Conservation (phyloP, 768 basidiomycete genomes). For the Amylocystis lapponica region DNA sequence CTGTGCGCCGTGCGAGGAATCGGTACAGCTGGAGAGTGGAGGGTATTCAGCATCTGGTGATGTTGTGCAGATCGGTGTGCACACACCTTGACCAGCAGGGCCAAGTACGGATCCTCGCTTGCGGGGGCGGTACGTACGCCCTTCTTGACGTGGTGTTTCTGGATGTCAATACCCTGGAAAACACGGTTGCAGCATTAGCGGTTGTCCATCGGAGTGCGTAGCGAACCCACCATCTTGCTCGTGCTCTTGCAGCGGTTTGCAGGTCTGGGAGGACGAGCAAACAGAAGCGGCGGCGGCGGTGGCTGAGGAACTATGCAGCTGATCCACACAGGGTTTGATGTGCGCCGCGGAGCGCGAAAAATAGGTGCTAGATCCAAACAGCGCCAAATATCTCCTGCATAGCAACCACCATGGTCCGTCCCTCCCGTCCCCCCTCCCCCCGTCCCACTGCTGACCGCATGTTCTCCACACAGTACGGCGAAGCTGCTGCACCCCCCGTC, state of each 20-base stretch:
- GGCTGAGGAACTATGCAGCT: conserved; percentile 71
- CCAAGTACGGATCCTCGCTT: conserved; percentile 98
- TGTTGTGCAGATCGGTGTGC: neutral
- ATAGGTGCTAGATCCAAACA: conserved; percentile 17
- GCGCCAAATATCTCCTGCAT: conserved; percentile 21
- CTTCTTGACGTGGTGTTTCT: conserved; percentile 98
- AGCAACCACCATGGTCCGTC: conserved; percentile 63
- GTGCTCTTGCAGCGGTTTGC: conserved; percentile 42
- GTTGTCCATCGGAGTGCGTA: conserved; percentile 25
- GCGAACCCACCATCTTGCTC: conserved; percentile 78
- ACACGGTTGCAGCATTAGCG: neutral
- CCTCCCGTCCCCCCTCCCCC: conserved; percentile 11
- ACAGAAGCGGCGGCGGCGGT: conserved; percentile 20
- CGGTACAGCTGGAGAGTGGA: conserved; percentile 81
- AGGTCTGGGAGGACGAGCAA: conserved; percentile 41
- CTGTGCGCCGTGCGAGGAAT: conserved; percentile 96
- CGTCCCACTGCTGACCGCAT: conserved; percentile 2
- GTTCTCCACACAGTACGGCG: conserved; percentile 52
- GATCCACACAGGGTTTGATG: conserved; percentile 30
- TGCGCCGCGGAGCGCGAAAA: conserved; percentile 19
- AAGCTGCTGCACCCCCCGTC: conserved; percentile 49
- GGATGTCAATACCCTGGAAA: conserved; percentile 88
- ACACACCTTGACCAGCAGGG: conserved; percentile 93
- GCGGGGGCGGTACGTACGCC: conserved; percentile 89
- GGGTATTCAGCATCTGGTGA: conserved; percentile 3